phyloP scores from a whole-genome alignment of 495 filamentous ascomycete genomes.

The Jackrogersella multiformis region DNA sequence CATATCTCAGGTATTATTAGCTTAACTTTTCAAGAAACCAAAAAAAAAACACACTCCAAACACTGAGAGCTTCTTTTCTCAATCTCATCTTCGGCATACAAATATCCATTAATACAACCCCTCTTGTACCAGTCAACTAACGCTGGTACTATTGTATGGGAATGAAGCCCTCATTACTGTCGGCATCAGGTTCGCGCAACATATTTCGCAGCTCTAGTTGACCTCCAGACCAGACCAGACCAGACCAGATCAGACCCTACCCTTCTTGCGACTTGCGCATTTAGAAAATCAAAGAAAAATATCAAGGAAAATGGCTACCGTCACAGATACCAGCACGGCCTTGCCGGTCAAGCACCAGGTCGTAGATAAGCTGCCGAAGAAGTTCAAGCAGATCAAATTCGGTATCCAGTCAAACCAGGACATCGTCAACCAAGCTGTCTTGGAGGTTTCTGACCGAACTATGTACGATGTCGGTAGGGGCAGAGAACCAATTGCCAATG shows the following conservation, averaged over 20 bases:
- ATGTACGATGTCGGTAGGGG: slow-evolving; percentile 86
- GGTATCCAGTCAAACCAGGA: slow-evolving; percentile 93
- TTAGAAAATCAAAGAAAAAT: slow-evolving; percentile 9
- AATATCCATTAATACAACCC: background rate
- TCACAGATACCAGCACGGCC: slow-evolving; percentile 20
- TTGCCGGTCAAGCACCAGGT: slow-evolving; percentile 82
- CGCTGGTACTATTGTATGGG: background rate
- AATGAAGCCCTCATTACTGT: slow-evolving; percentile 16
- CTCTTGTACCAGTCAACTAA: background rate
- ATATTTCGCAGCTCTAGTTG: slow-evolving; percentile 9
- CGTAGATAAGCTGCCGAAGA: slow-evolving; percentile 83
- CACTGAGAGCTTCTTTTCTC: slow-evolving; percentile 4
- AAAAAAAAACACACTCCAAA: too few species aligned
- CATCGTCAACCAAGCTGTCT: slow-evolving; percentile 90
- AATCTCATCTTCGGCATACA: background rate
- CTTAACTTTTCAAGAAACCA: slow-evolving; percentile 14
- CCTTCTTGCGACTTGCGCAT: background rate
- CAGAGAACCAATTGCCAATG: slow-evolving; percentile 75
- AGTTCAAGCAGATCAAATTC: slow-evolving; percentile 92
- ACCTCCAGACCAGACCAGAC: slow-evolving; percentile 8
- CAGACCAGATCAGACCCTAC: too few species aligned
- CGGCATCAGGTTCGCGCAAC: slow-evolving; percentile 8
- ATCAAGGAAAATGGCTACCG: slow-evolving; percentile 35
- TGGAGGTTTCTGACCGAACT: slow-evolving; percentile 89
- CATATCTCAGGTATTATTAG: slow-evolving; percentile 24